Conservation (phyloP, 495 filamentous ascomycete genomes). For the Pseudevernia furfuracea region DNA sequence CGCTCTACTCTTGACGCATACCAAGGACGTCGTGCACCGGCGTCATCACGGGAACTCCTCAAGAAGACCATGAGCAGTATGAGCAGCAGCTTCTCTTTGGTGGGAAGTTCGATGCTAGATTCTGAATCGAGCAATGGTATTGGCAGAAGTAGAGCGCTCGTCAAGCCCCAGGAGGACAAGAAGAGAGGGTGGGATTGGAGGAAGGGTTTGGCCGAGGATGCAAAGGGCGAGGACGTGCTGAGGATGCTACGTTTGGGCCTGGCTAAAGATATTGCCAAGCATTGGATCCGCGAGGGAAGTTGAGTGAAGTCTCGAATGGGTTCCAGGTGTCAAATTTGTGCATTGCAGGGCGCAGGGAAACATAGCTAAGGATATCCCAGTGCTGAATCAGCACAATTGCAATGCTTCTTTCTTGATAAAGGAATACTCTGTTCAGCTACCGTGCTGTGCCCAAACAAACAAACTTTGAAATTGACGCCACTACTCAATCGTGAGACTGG, state of each 20-base stretch:
- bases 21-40: slow-evolving; percentile 42
- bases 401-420: background rate
- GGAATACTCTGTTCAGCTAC: background rate
- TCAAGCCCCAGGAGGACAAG: slow-evolving; percentile 16
- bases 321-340: background rate
- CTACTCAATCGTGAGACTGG: background rate
- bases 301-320: slow-evolving; percentile 8
- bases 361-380: background rate
- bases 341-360: background rate
- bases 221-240: slow-evolving; percentile 59
- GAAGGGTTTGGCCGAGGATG: slow-evolving; percentile 47
- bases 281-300: slow-evolving; percentile 42
- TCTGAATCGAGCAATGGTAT: slow-evolving; percentile 50
- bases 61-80: slow-evolving; percentile 57
- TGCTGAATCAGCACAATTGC: background rate
- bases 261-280: slow-evolving; percentile 58
- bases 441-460: background rate
- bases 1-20: slow-evolving; percentile 40
- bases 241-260: slow-evolving; percentile 63
- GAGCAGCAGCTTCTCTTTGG: slow-evolving; percentile 57
- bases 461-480: background rate
- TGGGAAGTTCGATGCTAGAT: slow-evolving; percentile 64
- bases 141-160: slow-evolving; percentile 36
- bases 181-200: slow-evolving; percentile 86
- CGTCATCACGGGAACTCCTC: slow-evolving; percentile 55